Base-by-base conservation (phyloP, 1,284 basidiomycete species). In the Rhodotorula sp. region DNA sequence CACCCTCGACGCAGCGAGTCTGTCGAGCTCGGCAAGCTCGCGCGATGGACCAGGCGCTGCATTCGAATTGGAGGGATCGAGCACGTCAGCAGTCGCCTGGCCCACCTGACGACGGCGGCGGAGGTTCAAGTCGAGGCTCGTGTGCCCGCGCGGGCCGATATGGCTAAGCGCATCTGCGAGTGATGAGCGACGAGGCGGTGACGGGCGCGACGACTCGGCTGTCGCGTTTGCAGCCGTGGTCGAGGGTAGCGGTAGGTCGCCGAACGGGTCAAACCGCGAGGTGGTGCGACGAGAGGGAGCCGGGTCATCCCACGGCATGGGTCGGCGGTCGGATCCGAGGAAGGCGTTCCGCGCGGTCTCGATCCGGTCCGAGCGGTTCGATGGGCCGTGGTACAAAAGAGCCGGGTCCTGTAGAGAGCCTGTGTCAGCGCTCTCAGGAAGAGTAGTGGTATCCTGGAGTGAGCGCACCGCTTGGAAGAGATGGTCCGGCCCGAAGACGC, bases 81-180 rank as follows among this genome's bases (percentile, higher is more conserved):
- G 25, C 45, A n/a, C 45, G n/a, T 46, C 21, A 10, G 41, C 56
- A 21, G 17, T 50, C 41, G 19, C 45, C 45, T 46, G 25, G 17
- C 55, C 21, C 13, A 10, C 55, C 34, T 34, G 34, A 34, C 34
- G 34, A 34, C 46, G 59, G 2, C 59, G 25, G 7, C 48, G 56
- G 21, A 49, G 64, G 41, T 44, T 54, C 44, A 42, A 3, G 13
- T 42, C 21, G 21, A 13, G 27, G 23, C 41, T 13, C 1, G 63
- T 23, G 7, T 16, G 10, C 0, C 25, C 7, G 34, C 55, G 63
- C 10, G 48, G 9, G 10, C 49, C 64, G 27, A 65, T 23, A 10
- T 41, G 34, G 23, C 56, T 49, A 12, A 65, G 64, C 12, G 64
- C 56, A 17, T 65, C 64, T 7, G 64, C 56, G 48, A 65, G 64